Base-by-base conservation (phyloP, 1,284 basidiomycete species). In the Sanghuangporus baumii region DNA sequence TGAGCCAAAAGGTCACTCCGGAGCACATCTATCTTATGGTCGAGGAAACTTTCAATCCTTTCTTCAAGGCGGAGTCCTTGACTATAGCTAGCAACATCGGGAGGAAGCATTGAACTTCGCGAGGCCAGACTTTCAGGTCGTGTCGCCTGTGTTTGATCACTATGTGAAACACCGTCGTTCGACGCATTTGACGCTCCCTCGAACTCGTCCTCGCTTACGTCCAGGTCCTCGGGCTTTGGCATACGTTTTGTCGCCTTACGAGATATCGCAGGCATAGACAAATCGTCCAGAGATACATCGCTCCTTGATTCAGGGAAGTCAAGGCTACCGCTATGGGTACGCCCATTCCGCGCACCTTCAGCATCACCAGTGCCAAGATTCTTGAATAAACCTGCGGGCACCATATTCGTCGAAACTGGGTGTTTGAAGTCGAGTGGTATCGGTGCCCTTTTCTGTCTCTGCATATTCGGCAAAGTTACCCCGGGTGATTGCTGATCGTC, bases 341-440 rank as follows among this genome's bases (percentile, higher is more conserved):
- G 86, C 55, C 78, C 77, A 48, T 83, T 78, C 59, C 88, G 81
- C 2, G 86, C 86, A 51, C 86, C 79, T 65, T 89, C 83, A 16
- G 64, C 64, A 55, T 75, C 75, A 43, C 75, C 78, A 66, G 78
- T 82, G 31, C 81, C 84, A 59, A 91, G 77, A 11, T 89, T 87
- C 74, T 92, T 92, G 81, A 93, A 93, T 62, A 92, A 70, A 3
- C 89, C 89, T 47, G 91, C 91, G 23, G 90, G 91, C 14, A 92
- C 87, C 16, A 88, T 92, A 68, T 89, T 90, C 26, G 77, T 84
- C 14, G 86, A 84, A 1, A 85, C 76, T 34, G 88, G 80, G 67
- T 89, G 86, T 70, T 85, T 91, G 76, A 92, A 93, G 71, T 92
- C 89, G 59, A 92, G 76, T 8, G 89, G 89, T 59, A 92, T 86